Evolutionary conservation across 2,329 filamentous ascomycete genomes (phyloP).

Genomic region (Pezicula carpinea): DNA sequence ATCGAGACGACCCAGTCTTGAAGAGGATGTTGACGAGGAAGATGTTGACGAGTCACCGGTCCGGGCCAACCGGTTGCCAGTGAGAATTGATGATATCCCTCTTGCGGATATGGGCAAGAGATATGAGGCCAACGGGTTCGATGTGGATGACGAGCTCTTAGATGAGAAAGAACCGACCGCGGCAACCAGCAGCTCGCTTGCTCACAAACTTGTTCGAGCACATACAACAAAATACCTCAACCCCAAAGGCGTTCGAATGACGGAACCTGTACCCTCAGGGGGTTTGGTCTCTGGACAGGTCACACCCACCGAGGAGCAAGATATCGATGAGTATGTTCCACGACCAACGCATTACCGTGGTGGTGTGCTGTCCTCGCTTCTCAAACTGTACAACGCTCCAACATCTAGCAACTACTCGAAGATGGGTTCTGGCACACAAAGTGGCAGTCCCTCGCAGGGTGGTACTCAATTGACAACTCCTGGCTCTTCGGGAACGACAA

Average conservation of each 20-base stretch:
- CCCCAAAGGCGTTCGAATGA: constrained; percentile 13
- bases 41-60: constrained; percentile 2
- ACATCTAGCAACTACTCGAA: constrained; percentile 4
- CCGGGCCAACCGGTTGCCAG: constrained; percentile 12
- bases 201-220: constrained; percentile 37
- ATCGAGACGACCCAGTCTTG: constrained; percentile 26
- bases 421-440: constrained; percentile 26
- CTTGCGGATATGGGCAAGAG: constrained; percentile 22
- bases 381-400: constrained; percentile 63
- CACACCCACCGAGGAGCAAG: constrained; percentile 37
- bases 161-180: constrained; percentile 12
- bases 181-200: constrained; percentile 32
- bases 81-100: constrained; percentile 29
- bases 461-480: constrained; percentile 34
- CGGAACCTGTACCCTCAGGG: constrained; percentile 7
- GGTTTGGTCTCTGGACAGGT: constrained; percentile 38
- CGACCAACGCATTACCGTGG: constrained; percentile 65
- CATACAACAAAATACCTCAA: constrained; percentile 29
- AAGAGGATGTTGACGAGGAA: constrained; percentile 20
- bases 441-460: constrained; percentile 29
- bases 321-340: constrained; percentile 60
- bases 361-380: constrained; percentile 66
- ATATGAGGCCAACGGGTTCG: constrained; percentile 19
- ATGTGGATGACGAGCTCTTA: constrained; percentile 21
- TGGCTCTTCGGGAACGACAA: constrained; percentile 37